Percentiles rank a stretch among this genome's conserved stretches.
Evolutionary conservation across 257 asterid species (phyloP).

Genomic region (Coffea eugenioides): DNA sequence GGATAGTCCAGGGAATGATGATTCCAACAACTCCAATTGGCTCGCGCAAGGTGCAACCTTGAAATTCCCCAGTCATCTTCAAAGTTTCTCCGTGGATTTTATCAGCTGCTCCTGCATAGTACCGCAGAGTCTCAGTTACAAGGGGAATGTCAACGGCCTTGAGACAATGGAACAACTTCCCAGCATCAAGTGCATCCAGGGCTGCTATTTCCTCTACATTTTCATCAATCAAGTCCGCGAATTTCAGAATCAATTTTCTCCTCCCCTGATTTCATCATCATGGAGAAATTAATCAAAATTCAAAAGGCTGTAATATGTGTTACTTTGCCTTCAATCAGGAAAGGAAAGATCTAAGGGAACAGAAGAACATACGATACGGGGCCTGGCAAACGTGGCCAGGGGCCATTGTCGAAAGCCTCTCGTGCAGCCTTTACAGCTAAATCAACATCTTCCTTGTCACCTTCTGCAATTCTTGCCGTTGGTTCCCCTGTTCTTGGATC

Average conservation of each 20-base stretch:
- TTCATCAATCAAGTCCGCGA: constrained; percentile 34
- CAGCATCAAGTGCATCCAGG: constrained; percentile 38
- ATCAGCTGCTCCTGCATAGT: constrained; percentile 46
- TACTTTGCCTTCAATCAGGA: no score
- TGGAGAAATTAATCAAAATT: no score
- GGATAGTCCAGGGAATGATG: constrained; percentile 49
- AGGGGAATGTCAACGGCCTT: constrained; percentile 32
- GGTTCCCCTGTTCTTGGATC: constrained; percentile 41
- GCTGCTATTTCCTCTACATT: constrained; percentile 35
- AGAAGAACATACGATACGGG: constrained; percentile 25
- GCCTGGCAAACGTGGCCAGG: constrained; percentile 48
- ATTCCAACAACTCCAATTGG: constrained; percentile 48
- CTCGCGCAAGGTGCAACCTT: constrained; percentile 37
- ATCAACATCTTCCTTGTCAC: constrained; percentile 35
- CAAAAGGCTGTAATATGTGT: no score
- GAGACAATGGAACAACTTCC: constrained; percentile 24
- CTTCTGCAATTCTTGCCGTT: constrained; percentile 34
- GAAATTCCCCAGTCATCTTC: constrained; percentile 31
- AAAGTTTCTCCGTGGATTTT: constrained; percentile 43
- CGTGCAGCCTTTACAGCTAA: constrained; percentile 45
- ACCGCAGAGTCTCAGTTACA: constrained; percentile 21
- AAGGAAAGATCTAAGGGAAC: no score
- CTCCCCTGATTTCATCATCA: constrained; percentile 25
- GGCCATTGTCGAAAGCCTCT: constrained; percentile 39
- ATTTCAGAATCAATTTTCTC: constrained; percentile 33